phyloP scores from a whole-genome alignment of 805 yeast genomes.

The Lipomyces kockii region DNA sequence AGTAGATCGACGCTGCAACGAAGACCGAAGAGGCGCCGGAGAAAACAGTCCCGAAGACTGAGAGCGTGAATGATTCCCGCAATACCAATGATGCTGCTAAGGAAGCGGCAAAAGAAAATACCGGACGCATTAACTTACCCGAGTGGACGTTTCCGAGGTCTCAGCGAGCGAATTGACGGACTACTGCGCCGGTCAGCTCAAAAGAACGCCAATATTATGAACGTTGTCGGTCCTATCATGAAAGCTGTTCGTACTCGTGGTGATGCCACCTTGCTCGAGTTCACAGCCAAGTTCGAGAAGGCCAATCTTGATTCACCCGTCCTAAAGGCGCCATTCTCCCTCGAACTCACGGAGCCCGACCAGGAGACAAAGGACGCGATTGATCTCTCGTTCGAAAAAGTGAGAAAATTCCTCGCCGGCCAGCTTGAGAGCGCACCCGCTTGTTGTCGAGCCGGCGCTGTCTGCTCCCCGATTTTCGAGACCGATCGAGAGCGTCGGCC shows the following conservation, averaged over 20 bases:
- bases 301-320: constrained; percentile 75
- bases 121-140: constrained; percentile 55
- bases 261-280: constrained; percentile 84
- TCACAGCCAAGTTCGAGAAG: constrained; percentile 89
- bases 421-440: constrained; percentile 75
- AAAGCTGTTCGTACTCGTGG: constrained; percentile 77
- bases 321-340: constrained; percentile 84
- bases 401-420: constrained; percentile 90
- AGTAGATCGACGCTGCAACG: constrained; percentile 54
- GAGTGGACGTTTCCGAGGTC: constrained; percentile 52
- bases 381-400: constrained; percentile 87
- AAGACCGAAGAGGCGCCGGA: constrained; percentile 16
- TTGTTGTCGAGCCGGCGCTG: constrained; percentile 91
- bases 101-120: constrained; percentile 31
- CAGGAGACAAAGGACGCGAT: constrained; percentile 80
- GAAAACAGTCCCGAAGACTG: background rate
- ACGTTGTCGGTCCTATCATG: constrained; percentile 87
- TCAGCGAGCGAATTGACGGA: constrained; percentile 54
- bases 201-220: constrained; percentile 89
- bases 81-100: constrained; percentile 7
- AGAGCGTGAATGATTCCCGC: constrained; percentile 13
- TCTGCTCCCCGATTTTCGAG: constrained; percentile 93
- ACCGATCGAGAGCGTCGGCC: constrained; percentile 92
- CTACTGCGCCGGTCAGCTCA: constrained; percentile 94
- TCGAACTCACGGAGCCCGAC: constrained; percentile 70